Evolutionary conservation across 2,329 filamentous ascomycete species (phyloP), one percentile per base, ranked within the genome.

Genomic region (Calonectria hawksworthii): DNA sequence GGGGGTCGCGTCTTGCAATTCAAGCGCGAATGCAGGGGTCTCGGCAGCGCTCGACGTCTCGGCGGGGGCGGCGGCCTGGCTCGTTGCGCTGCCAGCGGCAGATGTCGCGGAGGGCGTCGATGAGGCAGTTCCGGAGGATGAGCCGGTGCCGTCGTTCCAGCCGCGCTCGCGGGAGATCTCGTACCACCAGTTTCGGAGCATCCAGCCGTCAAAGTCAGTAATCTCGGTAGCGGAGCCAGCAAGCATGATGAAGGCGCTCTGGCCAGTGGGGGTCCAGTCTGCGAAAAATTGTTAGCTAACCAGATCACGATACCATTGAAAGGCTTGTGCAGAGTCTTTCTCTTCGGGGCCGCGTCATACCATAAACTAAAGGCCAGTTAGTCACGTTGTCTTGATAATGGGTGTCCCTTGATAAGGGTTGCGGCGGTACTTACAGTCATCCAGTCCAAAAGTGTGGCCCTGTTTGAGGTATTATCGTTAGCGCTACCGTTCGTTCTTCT

Each of bases 121-220:
- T 4, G 68, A 44, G 21, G 38, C 66, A 26, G 70, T 51, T 21
- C 28, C 38, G 4, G 56, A 61, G 7, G 72, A 21, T 2, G 50
- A 41, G 41, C 34, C 34, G 10, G 21, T 10, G 8, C 56, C 56
- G 16, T 63, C 56, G 56, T 44, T 52, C 81, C 81, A 83, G 59
- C 76, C 76, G n/a, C 82, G 77, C 54, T 79, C 78, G 9, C 76
- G 76, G 13, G 81, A 79, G 26, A 83, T 75, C 71, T 83, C 78
- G 72, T 83, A 82, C 86, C 86, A 88, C 86, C 86, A 88, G 77
- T 88, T 86, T 30, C 87, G 82, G 63, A 84, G 81, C 87, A 88
- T 88, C 87, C 87, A 88, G 34, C 85, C 86, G 72, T 88, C 87
- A 67, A 89, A 88, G 44, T 88, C 86, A 4, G 87, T 89, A 61